Evolutionary conservation across 805 yeast genomes (phyloP), one percentile per base, ranked within the genome.

Genomic region (Debaryomyces prosopidis): DNA sequence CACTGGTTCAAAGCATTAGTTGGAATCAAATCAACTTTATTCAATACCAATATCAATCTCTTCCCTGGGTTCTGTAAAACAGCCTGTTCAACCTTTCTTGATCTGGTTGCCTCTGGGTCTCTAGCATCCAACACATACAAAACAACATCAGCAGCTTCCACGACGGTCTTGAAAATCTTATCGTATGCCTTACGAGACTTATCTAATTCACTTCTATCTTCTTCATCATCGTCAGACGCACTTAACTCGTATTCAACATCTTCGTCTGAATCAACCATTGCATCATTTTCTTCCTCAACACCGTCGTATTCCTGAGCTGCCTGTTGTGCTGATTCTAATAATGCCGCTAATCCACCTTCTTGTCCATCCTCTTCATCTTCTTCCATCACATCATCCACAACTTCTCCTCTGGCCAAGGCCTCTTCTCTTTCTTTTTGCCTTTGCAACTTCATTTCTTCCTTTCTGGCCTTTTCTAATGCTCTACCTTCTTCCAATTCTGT

Each of bases 101-200:
- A 90, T 61, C 99, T 82, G 2, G 98, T 92, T 15, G 89, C 84
- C 66, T 89, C 96, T 44, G 99, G 99, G 67, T 94, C 97, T 67
- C 99, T 84, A 1, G 99, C 96, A 69, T 92, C 99, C 60, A 92
- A 72, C n/a, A 92, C 97, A 60, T 94, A 92, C 45, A 91, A 75
- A 15, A 92, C 75, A 44, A 92, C 96, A 63, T 92, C 99, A 1
- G 97, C 76, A 17, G 90, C 86, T 49, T 90, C 97, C 17, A 94
- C 91, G 31, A 94, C 97, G 12, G 90, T 78, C 67, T 90, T 91
- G 77, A 91, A 92, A 48, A 92, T 83, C 70, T 91, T 92, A 65
- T 92, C 98, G 63, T 87, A 94, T 5, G 96, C 94, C 64, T 87
- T 91, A 65, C 94, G 80, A 10, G 94, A 87, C 60, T 83, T 84